These are phyloP conservation scores for Canna indica DNA, from an alignment of 176 grass and related monocot species.

Conservation along the genomic window DNA sequence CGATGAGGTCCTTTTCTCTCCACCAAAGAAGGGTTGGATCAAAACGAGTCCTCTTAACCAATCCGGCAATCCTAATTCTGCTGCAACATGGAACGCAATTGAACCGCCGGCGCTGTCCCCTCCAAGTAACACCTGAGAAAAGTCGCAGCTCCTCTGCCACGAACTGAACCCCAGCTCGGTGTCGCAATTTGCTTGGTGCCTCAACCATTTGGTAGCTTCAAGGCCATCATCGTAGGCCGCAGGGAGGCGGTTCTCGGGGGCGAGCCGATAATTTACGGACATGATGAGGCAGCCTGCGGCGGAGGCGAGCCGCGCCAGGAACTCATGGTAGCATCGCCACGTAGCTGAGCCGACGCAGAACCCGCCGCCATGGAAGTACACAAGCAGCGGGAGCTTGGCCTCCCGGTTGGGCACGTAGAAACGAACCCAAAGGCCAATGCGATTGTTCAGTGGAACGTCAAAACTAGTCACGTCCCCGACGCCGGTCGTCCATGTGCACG, in stretches of 20 bases:
- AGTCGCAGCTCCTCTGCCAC: constrained; percentile 51
- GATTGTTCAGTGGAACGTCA: neutral
- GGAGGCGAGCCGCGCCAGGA: constrained; percentile 44
- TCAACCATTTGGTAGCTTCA: constrained; percentile 50
- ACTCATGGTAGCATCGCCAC: constrained; percentile 98
- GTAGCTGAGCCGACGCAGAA: constrained; percentile 80
- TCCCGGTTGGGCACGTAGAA: constrained; percentile 48
- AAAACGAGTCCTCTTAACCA: constrained; percentile 40
- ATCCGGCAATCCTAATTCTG: constrained; percentile 14
- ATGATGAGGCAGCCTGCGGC: constrained; percentile 46
- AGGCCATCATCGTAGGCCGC: constrained; percentile 66
- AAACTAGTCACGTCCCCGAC: constrained; percentile 28
- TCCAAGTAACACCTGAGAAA: constrained; percentile 57
- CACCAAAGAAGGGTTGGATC: constrained; percentile 84
- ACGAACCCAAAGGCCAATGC: constrained; percentile 58
- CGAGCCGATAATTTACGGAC: constrained; percentile 80
- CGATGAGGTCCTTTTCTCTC: constrained; percentile 49
- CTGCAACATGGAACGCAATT: constrained; percentile 64
- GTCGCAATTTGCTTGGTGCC: constrained; percentile 30
- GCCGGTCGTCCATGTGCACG: constrained; percentile 44
- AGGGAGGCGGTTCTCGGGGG: constrained; percentile 72
- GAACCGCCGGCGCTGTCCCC: constrained; percentile 86
- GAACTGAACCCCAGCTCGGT: constrained; percentile 37
- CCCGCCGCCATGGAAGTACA: constrained; percentile 97
- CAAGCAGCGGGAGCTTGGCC: constrained; percentile 33